Conservation (phyloP, 345 rosid species). For the Heritiera fomes region DNA sequence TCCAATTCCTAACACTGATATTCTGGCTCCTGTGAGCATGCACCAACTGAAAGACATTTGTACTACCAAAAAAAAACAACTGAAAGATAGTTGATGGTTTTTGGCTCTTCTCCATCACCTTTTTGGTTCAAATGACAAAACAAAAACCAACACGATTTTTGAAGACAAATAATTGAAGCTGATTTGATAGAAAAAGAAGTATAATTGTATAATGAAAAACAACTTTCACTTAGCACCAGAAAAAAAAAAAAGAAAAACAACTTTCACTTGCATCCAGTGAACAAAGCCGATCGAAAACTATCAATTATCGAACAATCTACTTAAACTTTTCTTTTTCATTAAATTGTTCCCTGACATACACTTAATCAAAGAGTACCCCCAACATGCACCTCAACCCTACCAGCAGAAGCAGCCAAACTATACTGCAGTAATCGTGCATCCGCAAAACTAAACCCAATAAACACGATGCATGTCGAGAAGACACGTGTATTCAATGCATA, state of each 20-base stretch:
- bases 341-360: neutral
- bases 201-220: neutral
- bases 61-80: no score
- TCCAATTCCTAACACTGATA: neutral
- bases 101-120: neutral
- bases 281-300: neutral
- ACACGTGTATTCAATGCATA: conserved; percentile 27
- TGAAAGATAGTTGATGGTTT: neutral
- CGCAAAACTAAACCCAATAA: neutral
- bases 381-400: neutral
- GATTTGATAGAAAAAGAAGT: neutral
- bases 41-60: neutral
- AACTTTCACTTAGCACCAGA: neutral
- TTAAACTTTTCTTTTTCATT: neutral
- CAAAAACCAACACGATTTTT: neutral
- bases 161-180: neutral
- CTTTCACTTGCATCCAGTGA: neutral
- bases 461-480: neutral
- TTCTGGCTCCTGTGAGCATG: neutral
- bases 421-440: conserved; percentile 5
- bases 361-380: neutral
- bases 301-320: neutral
- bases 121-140: neutral
- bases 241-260: neutral
- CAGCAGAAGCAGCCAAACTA: conserved; percentile 1